phyloP scores from a whole-genome alignment of 805 yeast species.

The Kodamaea laetipori region DNA sequence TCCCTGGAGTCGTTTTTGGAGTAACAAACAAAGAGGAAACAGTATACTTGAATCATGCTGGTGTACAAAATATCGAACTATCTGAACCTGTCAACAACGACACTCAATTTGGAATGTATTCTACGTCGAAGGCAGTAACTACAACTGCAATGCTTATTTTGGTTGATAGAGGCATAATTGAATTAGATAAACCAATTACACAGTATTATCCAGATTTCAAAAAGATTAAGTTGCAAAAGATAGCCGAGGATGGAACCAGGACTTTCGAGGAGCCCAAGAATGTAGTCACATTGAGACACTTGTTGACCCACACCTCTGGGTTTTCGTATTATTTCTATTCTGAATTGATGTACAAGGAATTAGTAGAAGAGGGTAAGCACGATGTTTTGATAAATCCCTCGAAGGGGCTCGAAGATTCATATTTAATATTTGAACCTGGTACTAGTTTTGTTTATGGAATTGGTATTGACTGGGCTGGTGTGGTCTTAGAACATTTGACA shows the following conservation, averaged over 20 bases:
- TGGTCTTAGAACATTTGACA: slow-evolving; percentile 34
- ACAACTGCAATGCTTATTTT: slow-evolving; percentile 36
- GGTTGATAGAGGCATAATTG: slow-evolving; percentile 32
- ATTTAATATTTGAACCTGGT: slow-evolving; percentile 36
- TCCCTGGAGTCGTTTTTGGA: slow-evolving; percentile 19
- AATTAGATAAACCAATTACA: slow-evolving; percentile 36
- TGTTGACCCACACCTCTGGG: slow-evolving; percentile 32
- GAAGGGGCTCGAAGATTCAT: slow-evolving; percentile 5
- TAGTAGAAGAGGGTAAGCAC: background rate
- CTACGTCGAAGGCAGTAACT: slow-evolving; percentile 39
- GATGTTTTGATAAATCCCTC: background rate
- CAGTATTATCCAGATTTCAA: slow-evolving; percentile 34
- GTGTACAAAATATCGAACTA: slow-evolving; percentile 18
- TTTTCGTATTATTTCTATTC: slow-evolving; percentile 24
- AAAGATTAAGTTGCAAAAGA: slow-evolving; percentile 23
- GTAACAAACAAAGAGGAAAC: slow-evolving; percentile 26
- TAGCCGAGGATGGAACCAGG: slow-evolving; percentile 22
- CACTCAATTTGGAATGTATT: slow-evolving; percentile 24
- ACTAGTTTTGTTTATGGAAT: slow-evolving; percentile 41
- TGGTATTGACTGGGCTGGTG: slow-evolving; percentile 41
- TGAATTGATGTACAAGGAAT: background rate
- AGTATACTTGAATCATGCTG: slow-evolving; percentile 22
- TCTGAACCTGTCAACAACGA: slow-evolving; percentile 20
- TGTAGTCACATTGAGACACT: slow-evolving; percentile 34
- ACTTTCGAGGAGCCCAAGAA: slow-evolving; percentile 24